Percentiles rank a stretch among this genome's conserved stretches.
phyloP scores from a whole-genome alignment of 2,329 filamentous ascomycete genomes.

The Aspergillus sp. region DNA sequence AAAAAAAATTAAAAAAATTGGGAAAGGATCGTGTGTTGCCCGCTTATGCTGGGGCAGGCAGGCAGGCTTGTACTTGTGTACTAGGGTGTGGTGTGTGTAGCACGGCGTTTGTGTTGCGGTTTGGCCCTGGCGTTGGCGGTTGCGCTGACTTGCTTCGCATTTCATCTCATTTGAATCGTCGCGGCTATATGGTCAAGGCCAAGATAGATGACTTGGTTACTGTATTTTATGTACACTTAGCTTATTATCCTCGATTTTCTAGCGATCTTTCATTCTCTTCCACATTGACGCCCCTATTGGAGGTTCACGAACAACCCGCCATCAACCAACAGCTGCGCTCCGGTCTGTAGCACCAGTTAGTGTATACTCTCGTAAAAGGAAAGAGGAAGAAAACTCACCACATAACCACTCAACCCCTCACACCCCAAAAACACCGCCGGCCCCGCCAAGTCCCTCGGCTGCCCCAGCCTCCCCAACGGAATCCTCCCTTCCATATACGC shows the following conservation, averaged over 20 bases:
- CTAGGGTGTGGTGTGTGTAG: neutral
- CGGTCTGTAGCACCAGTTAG: slow-evolving; percentile 55
- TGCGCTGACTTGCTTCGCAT: slow-evolving; percentile 2
- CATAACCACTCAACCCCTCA: slow-evolving; percentile 77
- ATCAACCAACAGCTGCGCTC: slow-evolving; percentile 82
- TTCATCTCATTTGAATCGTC: neutral
- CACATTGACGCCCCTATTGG: slow-evolving; percentile 57
- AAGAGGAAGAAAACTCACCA: slow-evolving; percentile 49
- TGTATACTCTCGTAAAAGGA: neutral
- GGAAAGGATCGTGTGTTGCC: neutral
- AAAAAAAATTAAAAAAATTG: neutral
- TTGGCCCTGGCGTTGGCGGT: slow-evolving; percentile 2
- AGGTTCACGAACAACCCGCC: slow-evolving; percentile 89
- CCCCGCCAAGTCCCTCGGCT: slow-evolving; percentile 75
- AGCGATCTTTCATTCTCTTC: neutral
- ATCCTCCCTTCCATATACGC: slow-evolving; percentile 81
- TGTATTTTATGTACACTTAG: slow-evolving; percentile 17
- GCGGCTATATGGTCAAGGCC: neutral
- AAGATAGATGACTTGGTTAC: slow-evolving; percentile 12
- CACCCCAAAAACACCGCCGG: slow-evolving; percentile 85
- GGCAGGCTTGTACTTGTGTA: neutral
- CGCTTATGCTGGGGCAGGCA: neutral
- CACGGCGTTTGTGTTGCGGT: slow-evolving; percentile 2
- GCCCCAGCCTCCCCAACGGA: slow-evolving; percentile 75
- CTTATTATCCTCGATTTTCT: neutral